Base-by-base conservation (phyloP, 2,329 filamentous ascomycete genomes). In the Paecilomyces sp. region DNA sequence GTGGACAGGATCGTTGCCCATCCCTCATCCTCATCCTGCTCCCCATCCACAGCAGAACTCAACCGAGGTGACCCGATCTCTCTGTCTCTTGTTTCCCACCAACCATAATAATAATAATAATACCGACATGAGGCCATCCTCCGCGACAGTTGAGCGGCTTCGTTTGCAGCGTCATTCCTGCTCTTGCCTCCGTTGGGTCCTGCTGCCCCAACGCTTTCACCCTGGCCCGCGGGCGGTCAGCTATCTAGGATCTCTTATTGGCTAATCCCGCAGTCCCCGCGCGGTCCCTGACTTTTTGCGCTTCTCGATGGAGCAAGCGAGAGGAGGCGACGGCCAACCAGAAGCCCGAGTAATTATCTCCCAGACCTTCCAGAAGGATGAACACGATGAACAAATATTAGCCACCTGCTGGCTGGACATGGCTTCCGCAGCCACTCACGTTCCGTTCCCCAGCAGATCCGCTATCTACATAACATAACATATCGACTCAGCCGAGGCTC, bases 161-260 rank as follows among this genome's bases (percentile, higher is more conserved):
- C 22, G 22, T 22, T 22, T 22, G 22, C 22, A 22, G 22, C 22
- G 28, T 25, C 51, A 13, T 53, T 25, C 30, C 11, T 34, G 24
- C 53, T 58, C 24, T 53, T 54, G 57, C 31, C 36, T 53, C 33
- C 57, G 57, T 51, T 58, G 57, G 57, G 57, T 53, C 56, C 54
- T 6, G 47, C 57, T 36, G 28, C 57, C 57, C 57, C 57, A 58
- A 58, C 57, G 53, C 31, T 58, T 58, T 53, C n/a, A 6, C 12
- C 3, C 28, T 24, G 11, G 11, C 13, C 6, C 28, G 51, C 51
- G 28, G 57, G 57, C 57, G 57, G 57, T 57, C 13, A 57, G 28
- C 2, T 2, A 8, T 57, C 7, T 24, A 24, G 11, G 25, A 5
- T 4, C 12, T 2, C 1, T 28, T 3, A 53, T 53, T 53, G 51